These are phyloP conservation scores for Pseudocercospora cruenta DNA, from an alignment of 2,329 filamentous ascomycete species.

Conservation along the genomic window DNA sequence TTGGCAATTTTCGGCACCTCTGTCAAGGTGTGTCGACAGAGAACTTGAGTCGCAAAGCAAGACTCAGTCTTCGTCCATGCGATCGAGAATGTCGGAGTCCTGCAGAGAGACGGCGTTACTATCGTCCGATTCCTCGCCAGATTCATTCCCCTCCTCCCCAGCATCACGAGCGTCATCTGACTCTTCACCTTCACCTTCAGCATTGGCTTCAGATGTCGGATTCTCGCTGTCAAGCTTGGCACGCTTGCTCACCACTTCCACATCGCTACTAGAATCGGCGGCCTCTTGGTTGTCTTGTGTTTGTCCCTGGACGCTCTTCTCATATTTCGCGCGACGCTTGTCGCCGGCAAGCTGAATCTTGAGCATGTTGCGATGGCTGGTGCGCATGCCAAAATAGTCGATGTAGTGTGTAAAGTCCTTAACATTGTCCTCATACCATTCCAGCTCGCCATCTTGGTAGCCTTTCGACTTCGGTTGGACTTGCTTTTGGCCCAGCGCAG, in stretches of 20 bases:
- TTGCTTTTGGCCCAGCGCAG: slow-evolving; percentile 41
- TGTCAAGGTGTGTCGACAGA: neutral
- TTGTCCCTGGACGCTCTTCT: slow-evolving; percentile 8
- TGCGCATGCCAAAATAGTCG: slow-evolving; percentile 34
- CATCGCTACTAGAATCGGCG: slow-evolving; percentile 13
- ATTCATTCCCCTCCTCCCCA: slow-evolving; percentile 21
- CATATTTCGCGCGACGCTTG: slow-evolving; percentile 24
- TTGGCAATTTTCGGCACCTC: neutral
- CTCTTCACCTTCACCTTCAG: slow-evolving; percentile 15
- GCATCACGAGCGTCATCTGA: slow-evolving; percentile 16
- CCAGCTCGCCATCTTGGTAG: slow-evolving; percentile 27
- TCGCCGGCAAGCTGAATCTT: slow-evolving; percentile 31
- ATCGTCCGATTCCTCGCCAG: slow-evolving; percentile 24
- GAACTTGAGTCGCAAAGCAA: neutral
- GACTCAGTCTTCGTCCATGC: slow-evolving; percentile 29
- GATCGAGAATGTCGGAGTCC: slow-evolving; percentile 34
- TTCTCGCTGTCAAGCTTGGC: slow-evolving; percentile 20
- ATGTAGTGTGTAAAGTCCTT: slow-evolving; percentile 35
- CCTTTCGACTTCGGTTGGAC: slow-evolving; percentile 31
- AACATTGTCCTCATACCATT: slow-evolving; percentile 35
- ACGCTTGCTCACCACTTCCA: slow-evolving; percentile 21
- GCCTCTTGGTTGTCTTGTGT: neutral
- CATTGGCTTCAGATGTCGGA: slow-evolving; percentile 12
- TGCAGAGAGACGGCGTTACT: slow-evolving; percentile 32
- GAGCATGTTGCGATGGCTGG: slow-evolving; percentile 33